phyloP scores from a whole-genome alignment of 768 basidiomycete species.

The Collybia mongolica region DNA sequence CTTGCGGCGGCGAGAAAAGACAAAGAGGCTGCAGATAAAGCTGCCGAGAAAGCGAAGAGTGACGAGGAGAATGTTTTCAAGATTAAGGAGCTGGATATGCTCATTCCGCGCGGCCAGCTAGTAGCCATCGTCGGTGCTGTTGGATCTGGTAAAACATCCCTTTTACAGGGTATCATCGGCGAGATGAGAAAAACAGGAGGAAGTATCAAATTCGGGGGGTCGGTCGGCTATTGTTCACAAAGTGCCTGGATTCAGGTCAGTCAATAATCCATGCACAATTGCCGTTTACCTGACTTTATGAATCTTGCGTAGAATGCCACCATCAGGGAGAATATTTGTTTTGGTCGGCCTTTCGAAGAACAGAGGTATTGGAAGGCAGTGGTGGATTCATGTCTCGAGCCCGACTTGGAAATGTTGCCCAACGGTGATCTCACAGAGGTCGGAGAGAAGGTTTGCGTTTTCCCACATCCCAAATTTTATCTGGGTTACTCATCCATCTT shows the following conservation, averaged over 20 bases:
- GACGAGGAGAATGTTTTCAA: conserved; percentile 55
- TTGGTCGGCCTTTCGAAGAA: conserved; percentile 81
- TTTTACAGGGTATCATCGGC: conserved; percentile 74
- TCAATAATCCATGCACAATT: conserved; percentile 3
- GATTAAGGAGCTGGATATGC: conserved; percentile 60
- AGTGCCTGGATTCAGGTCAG: conserved; percentile 85
- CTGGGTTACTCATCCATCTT: conserved; percentile 7
- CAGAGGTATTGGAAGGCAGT: conserved; percentile 82
- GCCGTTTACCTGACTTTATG: background rate
- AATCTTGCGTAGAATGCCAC: conserved; percentile 61
- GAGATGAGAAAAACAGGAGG: conserved; percentile 80
- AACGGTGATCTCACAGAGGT: conserved; percentile 84
- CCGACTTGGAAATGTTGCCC: conserved; percentile 75
- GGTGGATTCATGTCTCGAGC: conserved; percentile 72
- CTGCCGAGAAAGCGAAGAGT: conserved; percentile 25
- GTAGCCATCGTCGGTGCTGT: conserved; percentile 86
- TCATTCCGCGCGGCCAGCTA: conserved; percentile 73
- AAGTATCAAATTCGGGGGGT: conserved; percentile 68
- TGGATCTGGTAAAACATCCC: conserved; percentile 66
- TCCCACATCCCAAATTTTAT: background rate
- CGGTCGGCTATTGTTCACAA: conserved; percentile 82
- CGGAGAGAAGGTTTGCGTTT: conserved; percentile 54
- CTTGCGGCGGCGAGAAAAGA: conserved; percentile 28
- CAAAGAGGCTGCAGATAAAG: conserved; percentile 14
- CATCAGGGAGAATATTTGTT: conserved; percentile 86